A percentile compares a stretch with the other conserved stretches of the same genome.
These are phyloP conservation scores for Colletotrichum eremochloae DNA, from an alignment of 2,329 filamentous ascomycete genomes.

Conservation along the genomic window DNA sequence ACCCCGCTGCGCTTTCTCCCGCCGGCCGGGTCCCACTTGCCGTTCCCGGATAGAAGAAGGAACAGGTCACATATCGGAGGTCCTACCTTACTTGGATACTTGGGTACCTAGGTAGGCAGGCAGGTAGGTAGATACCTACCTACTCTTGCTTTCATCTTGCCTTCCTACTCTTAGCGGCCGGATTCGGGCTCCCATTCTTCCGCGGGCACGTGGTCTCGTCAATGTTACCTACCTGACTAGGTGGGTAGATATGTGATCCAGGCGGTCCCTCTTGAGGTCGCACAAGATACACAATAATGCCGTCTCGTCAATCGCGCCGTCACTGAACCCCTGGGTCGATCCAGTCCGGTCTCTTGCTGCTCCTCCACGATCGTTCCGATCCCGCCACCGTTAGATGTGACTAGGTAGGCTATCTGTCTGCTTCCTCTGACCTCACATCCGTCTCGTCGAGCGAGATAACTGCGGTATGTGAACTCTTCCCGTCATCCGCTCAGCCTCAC, in stretches of 20 bases:
- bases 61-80: too few species aligned
- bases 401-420: background rate
- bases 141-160: background rate
- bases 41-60: background rate
- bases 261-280: too few species aligned
- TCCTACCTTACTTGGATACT: too few species aligned
- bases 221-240: too few species aligned
- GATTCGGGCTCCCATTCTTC: slow-evolving; percentile 22
- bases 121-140: background rate
- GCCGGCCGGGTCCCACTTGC: background rate
- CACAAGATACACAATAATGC: too few species aligned
- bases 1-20: background rate
- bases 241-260: too few species aligned
- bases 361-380: slow-evolving; percentile 4
- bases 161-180: background rate
- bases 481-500: background rate
- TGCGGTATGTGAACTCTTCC: background rate
- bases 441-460: background rate
- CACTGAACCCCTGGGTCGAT: slow-evolving; percentile 32
- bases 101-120: background rate
- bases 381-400: background rate
- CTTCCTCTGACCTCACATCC: slow-evolving; percentile 12
- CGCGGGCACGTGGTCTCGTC: slow-evolving; percentile 25
- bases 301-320: background rate
- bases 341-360: background rate